A percentile compares a stretch with the other conserved stretches of the same genome.
Conservation (phyloP, 2,329 filamentous ascomycete species). For the Talaromyces sp. region DNA sequence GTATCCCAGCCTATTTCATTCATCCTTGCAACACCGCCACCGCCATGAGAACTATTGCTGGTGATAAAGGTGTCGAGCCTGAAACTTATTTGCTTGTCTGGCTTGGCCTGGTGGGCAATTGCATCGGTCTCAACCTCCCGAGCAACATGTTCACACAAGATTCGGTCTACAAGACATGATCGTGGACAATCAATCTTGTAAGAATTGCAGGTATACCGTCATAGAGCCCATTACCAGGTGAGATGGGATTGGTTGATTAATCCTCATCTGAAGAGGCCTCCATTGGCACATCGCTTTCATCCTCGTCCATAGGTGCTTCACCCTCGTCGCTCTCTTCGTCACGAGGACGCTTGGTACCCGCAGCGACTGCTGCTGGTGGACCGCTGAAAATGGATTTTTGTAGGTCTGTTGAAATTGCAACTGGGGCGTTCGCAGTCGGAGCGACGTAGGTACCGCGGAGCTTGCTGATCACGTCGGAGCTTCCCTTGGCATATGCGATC, state of each 20-base stretch:
- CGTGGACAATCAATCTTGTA: constrained; percentile 9
- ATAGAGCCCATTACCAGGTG: not conserved
- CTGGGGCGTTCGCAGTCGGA: constrained; percentile 41
- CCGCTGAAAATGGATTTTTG: constrained; percentile 78
- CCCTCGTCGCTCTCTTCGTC: constrained; percentile 57
- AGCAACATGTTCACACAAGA: constrained; percentile 50
- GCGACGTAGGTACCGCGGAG: constrained; percentile 85
- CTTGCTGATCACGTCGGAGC: constrained; percentile 82
- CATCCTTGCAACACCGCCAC: constrained; percentile 88
- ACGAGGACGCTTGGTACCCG: constrained; percentile 61
- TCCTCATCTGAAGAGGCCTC: constrained; percentile 71
- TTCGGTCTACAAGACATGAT: constrained; percentile 8
- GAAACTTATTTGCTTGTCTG: constrained; percentile 77
- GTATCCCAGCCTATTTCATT: constrained; percentile 77
- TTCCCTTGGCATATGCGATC: constrained; percentile 85
- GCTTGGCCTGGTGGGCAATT: constrained; percentile 79
- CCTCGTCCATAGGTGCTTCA: constrained; percentile 52
- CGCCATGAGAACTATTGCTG: constrained; percentile 63
- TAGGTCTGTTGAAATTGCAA: constrained; percentile 60
- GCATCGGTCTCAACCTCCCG: constrained; percentile 73
- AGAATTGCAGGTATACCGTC: constrained; percentile 5
- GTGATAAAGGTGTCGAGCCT: constrained; percentile 31
- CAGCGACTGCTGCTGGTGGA: constrained; percentile 39
- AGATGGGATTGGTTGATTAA: constrained; percentile 25
- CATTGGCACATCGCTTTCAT: constrained; percentile 65